Evolutionary conservation across 73 alveolate species (phyloP).

Genomic region (Paramecium biaurelia): DNA sequence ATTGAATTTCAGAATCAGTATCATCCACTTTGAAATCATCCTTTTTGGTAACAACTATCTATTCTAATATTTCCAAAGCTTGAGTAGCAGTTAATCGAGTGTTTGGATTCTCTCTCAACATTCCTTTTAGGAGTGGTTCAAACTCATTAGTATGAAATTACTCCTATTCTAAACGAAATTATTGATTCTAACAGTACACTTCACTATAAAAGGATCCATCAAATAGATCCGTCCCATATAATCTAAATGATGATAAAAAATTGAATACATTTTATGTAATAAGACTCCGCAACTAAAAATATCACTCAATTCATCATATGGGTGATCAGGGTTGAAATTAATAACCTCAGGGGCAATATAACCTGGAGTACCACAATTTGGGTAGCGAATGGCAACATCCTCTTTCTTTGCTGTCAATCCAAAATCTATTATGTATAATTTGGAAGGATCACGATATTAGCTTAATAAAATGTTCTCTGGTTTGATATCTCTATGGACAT

Average conservation of each 20-base stretch:
- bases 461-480: conserved; percentile 43
- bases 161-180: neutral
- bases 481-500: conserved; percentile 49
- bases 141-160: neutral
- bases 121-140: neutral
- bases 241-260: neutral
- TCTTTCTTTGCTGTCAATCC: conserved; percentile 14
- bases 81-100: neutral
- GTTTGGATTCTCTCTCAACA: neutral
- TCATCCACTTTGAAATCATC: neutral
- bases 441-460: neutral
- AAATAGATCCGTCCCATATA: neutral
- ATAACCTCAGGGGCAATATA: conserved; percentile 41
- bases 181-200: neutral
- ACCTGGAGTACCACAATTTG: conserved; percentile 48
- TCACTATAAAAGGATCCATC: neutral
- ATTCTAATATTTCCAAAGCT: neutral
- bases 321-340: neutral
- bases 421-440: neutral
- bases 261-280: neutral
- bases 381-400: neutral
- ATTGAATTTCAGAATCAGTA: neutral
- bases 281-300: conserved; percentile 31
- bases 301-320: conserved; percentile 24
- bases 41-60: neutral